Evolutionary conservation across 257 asterid species (phyloP).

Genomic region (Jasminum sambac): DNA sequence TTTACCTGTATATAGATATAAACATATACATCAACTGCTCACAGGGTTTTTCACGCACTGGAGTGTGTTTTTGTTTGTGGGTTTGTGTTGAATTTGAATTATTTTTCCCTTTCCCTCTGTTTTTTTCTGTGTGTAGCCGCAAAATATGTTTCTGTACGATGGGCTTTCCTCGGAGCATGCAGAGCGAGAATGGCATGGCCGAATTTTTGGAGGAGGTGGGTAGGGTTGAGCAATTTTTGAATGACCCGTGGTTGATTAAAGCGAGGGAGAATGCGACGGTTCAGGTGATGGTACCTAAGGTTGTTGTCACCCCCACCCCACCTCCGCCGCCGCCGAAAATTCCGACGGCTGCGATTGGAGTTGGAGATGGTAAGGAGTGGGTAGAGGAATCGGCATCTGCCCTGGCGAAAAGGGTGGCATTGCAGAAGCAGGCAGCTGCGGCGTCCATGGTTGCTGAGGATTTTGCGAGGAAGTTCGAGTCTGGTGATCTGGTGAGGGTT

Average conservation of each 20-base stretch:
- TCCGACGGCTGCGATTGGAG: constrained; percentile 31
- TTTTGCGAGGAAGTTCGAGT: constrained; percentile 73
- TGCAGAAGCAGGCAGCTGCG: constrained; percentile 92
- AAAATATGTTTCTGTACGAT: constrained; percentile 75
- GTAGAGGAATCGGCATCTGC: constrained; percentile 57
- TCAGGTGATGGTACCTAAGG: constrained; percentile 89
- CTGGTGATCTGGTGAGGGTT: constrained; percentile 73
- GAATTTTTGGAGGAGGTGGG: constrained; percentile 66
- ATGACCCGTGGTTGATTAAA: constrained; percentile 82
- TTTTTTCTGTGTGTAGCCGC: constrained; percentile 65
- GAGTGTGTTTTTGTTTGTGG: constrained; percentile 34
- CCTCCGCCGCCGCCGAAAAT: constrained; percentile 40
- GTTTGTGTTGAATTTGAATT: constrained; percentile 30
- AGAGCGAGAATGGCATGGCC: constrained; percentile 55
- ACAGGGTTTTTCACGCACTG: constrained; percentile 20
- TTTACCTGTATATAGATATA: constrained; percentile 12
- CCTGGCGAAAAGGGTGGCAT: constrained; percentile 72
- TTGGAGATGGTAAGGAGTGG: constrained; percentile 52
- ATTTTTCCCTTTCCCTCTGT: constrained; percentile 26
- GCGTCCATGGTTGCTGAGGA: constrained; percentile 86
- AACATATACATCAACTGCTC: constrained; percentile 23
- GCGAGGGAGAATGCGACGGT: constrained; percentile 66
- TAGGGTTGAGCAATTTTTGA: constrained; percentile 73
- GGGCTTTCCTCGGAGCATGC: constrained; percentile 72
- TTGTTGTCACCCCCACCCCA: constrained; percentile 45